Evolutionary conservation across 352 stramenopile species (phyloP), one percentile per base, ranked within the genome.

Genomic region (Pythium dissimile): DNA sequence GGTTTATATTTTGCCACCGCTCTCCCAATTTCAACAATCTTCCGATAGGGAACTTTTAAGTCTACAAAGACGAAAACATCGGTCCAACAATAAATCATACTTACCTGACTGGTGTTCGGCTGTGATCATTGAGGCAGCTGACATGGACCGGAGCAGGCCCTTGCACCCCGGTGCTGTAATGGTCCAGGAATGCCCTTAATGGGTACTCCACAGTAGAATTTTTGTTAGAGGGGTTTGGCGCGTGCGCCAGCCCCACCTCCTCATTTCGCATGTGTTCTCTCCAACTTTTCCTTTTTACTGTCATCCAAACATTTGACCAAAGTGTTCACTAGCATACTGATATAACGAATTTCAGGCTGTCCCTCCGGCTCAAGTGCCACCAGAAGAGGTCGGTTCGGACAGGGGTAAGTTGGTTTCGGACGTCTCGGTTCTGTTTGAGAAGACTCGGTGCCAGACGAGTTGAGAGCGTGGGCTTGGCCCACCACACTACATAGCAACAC

Each of bases 61-160:
- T 57, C 28, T 57, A 57, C 35, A 12, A 1, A 24, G 11, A 23
- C 18, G 45, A 10, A 34, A 16, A 42, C 15, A 13, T 53, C 6
- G 1, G 31, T 18, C 8, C 18, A 46, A 11, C 23, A 37, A 1
- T 27, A 65, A 59, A 59, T 65, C 80, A 89, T 89, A 88, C 77
- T 89, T 89, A 88, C 80, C 76, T 88, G 78, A 91, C 78, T 88
- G 81, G 81, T 89, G 77, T 72, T 87, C 72, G 79, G 82, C 74
- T 66, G 48, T 80, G 77, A 84, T 92, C 82, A 87, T 64, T 71
- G 67, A 88, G 80, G 82, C 60, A 71, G 77, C 84, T 92, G 80
- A 83, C 82, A 89, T 92, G 77, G 83, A 73, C 80, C 80, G 80
- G 82, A 91, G 81, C 81, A 91, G 78, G 77, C 79, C 78, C 53